Conservation (phyloP, 202 grass and related monocot species). For the Hordeum pubiflorum region DNA sequence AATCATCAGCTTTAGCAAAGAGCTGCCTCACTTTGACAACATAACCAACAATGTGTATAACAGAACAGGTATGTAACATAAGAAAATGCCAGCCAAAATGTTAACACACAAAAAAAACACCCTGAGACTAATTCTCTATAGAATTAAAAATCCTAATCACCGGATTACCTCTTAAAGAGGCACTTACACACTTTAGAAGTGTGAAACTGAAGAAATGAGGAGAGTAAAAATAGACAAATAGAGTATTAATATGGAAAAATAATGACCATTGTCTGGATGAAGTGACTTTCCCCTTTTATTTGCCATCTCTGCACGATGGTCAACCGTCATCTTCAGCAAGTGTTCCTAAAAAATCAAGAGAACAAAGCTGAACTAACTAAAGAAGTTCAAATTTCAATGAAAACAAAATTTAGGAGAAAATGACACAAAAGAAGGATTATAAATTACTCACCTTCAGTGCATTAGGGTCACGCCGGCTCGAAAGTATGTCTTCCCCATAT, state of each 20-base stretch:
- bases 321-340: slow-evolving; percentile 68
- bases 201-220: not conserved
- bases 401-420: slow-evolving; percentile 7
- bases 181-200: not conserved
- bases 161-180: not conserved
- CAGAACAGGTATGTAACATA: not conserved
- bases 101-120: slow-evolving; percentile 2
- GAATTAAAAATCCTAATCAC: not conserved
- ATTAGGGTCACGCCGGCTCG: slow-evolving; percentile 53
- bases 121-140: not conserved
- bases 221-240: slow-evolving; percentile 6
- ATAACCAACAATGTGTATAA: slow-evolving; percentile 16
- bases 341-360: slow-evolving; percentile 54
- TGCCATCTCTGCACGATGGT: slow-evolving; percentile 77
- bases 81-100: slow-evolving; percentile 1
- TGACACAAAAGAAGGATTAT: not conserved
- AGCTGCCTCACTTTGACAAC: not conserved
- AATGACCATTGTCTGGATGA: slow-evolving; percentile 64
- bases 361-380: slow-evolving; percentile 18
- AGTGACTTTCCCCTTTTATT: slow-evolving; percentile 78
- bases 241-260: slow-evolving; percentile 3
- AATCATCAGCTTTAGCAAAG: slow-evolving; percentile 30
- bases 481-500: slow-evolving; percentile 64
- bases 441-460: slow-evolving; percentile 59
- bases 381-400: not conserved